phyloP scores from a whole-genome alignment of 2,329 filamentous ascomycete species.

The Verticillium klebahnii region DNA sequence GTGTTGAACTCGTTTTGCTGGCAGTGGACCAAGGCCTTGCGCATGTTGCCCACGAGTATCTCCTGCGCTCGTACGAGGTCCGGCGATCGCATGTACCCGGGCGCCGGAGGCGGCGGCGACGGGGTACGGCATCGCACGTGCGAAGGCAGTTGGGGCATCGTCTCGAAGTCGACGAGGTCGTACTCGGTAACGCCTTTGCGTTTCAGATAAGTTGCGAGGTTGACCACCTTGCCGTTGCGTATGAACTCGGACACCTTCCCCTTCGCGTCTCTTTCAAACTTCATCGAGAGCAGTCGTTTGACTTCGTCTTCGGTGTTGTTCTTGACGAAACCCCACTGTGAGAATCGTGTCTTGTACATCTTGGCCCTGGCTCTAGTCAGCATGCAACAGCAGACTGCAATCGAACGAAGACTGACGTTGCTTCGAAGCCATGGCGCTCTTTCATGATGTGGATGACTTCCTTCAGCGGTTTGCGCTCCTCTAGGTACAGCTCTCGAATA shows the following conservation, averaged over 20 bases:
- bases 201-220: conserved; percentile 47
- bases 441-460: conserved; percentile 49
- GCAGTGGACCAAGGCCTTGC: conserved; percentile 39
- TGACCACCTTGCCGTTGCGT: conserved; percentile 47
- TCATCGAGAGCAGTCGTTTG: conserved; percentile 44
- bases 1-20: conserved; percentile 36
- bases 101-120: conserved; percentile 38
- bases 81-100: conserved; percentile 35
- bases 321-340: conserved; percentile 51
- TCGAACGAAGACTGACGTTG: conserved; percentile 33
- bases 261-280: conserved; percentile 47
- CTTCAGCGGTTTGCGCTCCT: conserved; percentile 45
- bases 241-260: conserved; percentile 50
- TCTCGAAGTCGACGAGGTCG: conserved; percentile 42
- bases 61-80: conserved; percentile 40
- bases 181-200: conserved; percentile 49
- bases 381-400: not conserved
- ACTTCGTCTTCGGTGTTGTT: conserved; percentile 51
- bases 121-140: conserved; percentile 40
- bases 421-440: conserved; percentile 41
- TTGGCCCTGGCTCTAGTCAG: conserved; percentile 32
- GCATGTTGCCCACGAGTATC: conserved; percentile 36
- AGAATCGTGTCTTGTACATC: conserved; percentile 53
- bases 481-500: conserved; percentile 41
- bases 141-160: conserved; percentile 34